These are phyloP conservation scores for Blastobotrys robertii DNA, from an alignment of 805 yeast species.

Conservation along the genomic window DNA sequence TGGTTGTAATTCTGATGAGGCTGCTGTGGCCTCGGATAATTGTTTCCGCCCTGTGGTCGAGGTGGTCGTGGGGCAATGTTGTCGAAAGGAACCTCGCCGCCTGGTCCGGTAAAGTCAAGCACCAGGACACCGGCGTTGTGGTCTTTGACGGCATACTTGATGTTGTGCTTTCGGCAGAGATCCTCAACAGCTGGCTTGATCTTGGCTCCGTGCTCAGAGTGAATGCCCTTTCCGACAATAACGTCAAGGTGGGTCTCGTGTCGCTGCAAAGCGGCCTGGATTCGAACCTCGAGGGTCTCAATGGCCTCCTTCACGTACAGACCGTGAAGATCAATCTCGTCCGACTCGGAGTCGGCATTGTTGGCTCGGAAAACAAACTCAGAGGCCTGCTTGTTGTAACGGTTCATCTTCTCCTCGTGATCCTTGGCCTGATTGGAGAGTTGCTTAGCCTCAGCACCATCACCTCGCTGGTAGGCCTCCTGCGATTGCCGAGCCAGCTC, in stretches of 20 bases:
- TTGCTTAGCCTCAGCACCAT: constrained; percentile 61
- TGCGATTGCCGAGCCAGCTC: constrained; percentile 60
- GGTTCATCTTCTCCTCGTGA: constrained; percentile 52
- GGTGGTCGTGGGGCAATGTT: constrained; percentile 28
- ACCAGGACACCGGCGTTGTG: constrained; percentile 75
- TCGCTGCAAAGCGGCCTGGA: constrained; percentile 49
- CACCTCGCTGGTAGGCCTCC: constrained; percentile 64
- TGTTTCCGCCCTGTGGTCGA: constrained; percentile 18
- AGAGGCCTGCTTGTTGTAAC: constrained; percentile 72
- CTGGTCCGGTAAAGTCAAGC: constrained; percentile 48
- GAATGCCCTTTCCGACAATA: constrained; percentile 90
- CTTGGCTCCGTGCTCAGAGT: constrained; percentile 78
- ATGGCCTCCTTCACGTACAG: constrained; percentile 81
- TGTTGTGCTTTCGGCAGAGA: constrained; percentile 56
- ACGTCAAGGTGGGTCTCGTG: constrained; percentile 59
- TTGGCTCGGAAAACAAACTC: constrained; percentile 74
- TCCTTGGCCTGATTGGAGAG: constrained; percentile 60
- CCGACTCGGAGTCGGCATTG: constrained; percentile 72
- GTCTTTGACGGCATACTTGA: constrained; percentile 52
- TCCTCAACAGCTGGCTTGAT: constrained; percentile 82
- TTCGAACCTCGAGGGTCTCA: constrained; percentile 61
- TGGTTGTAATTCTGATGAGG: constrained; percentile 8
- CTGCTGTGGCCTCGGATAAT: constrained; percentile 9
- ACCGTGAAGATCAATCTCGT: constrained; percentile 93
- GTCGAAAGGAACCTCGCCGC: constrained; percentile 19